Evolutionary conservation across 768 basidiomycete genomes (phyloP), one percentile per base, ranked within the genome.

Genomic region (Tephrocybe rancida): DNA sequence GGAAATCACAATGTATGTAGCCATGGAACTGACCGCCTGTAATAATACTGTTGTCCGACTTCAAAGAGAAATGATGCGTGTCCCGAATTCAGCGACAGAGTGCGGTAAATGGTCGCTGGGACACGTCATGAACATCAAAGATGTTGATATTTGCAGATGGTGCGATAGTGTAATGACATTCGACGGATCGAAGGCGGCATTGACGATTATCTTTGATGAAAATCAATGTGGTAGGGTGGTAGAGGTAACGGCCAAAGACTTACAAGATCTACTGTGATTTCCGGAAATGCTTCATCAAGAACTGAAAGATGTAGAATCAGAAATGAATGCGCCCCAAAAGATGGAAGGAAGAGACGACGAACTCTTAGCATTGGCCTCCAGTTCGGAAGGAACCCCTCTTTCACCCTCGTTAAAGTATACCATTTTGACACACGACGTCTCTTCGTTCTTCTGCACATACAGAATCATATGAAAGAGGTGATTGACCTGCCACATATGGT

Each of bases 311-410:
- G 44, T 9, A 18, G 24, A 41, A n/a, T 25, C 34, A 13, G 8
- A 16, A 22, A 38, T n/a, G n/a, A n/a, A n/a, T n/a, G n/a, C n/a
- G n/a, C n/a, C 26, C 5, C 22, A 19, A 34, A 37, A 2, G 25
- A 30, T 27, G 13, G 16, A 5, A 16, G 35, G 35, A 16, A 16
- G 35, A 37, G 35, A 37, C 1, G n/a, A 59, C 19, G 62, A 73
- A 21, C 85, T 83, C 63, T 83, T 87, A 27, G 80, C 75, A 61
- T 90, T 91, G 4, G 87, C 85, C 63, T 86, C 87, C 59, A 91
- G 67, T 61, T 91, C 89, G 0, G 84, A 84, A 0, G 88, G 88
- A 22, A 84, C 72, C 0, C 75, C 78, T 13, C 69, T 67, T 26
- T 79, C 80, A 21, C 69, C 72, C 24, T 84, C 77, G 52, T 78